phyloP scores from a whole-genome alignment of 2,329 filamentous ascomycete species.

The Microcyclospora pomicola region DNA sequence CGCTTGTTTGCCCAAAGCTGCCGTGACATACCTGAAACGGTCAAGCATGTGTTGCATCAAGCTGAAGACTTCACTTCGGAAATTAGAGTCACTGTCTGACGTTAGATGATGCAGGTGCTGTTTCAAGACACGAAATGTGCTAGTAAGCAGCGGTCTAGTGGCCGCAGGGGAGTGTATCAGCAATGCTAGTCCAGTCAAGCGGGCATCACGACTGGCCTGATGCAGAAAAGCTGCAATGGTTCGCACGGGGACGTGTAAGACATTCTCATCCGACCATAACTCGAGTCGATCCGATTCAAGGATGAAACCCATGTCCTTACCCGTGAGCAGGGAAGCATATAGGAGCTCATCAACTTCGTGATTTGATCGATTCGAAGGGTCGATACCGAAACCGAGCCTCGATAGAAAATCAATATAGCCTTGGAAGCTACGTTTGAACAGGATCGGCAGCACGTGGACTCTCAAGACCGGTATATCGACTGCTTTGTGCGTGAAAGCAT shows the following conservation, averaged over 20 bases:
- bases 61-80: conserved; percentile 66
- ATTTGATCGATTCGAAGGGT: conserved; percentile 3
- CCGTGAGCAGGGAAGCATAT: conserved; percentile 28
- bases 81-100: conserved; percentile 73
- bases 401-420: conserved; percentile 30
- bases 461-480: conserved; percentile 24
- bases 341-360: conserved; percentile 10
- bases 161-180: conserved; percentile 62
- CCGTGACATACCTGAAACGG: conserved; percentile 55
- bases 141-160: conserved; percentile 54
- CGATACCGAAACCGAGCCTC: conserved; percentile 24
- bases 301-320: conserved; percentile 34
- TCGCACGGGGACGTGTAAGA: conserved; percentile 41
- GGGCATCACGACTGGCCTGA: conserved; percentile 35
- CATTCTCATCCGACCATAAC: conserved; percentile 10
- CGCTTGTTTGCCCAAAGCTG: conserved; percentile 29
- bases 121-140: conserved; percentile 48
- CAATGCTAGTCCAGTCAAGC: conserved; percentile 69
- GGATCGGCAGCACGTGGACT: conserved; percentile 33
- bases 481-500: conserved; percentile 2
- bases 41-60: conserved; percentile 64
- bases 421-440: conserved; percentile 28
- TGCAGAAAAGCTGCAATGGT: conserved; percentile 26
- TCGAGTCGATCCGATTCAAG: conserved; percentile 19
- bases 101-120: conserved; percentile 58